Evolutionary conservation across 805 yeast genomes (phyloP).

Genomic region (Candida corydali): DNA sequence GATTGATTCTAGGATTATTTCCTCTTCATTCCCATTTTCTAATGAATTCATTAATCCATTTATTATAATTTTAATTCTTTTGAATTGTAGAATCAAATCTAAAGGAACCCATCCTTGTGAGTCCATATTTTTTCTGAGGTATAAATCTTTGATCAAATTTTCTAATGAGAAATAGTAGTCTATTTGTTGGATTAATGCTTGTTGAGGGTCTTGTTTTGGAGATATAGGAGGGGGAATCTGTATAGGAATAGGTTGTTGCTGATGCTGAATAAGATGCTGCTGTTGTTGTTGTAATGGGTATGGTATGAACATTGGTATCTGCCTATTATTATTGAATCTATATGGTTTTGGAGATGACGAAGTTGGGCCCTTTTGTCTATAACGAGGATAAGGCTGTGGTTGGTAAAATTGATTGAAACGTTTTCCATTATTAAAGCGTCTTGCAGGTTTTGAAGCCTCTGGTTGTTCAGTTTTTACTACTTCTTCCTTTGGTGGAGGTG

Average conservation of each 20-base stretch:
- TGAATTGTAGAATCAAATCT: conserved; percentile 59
- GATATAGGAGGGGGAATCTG: conserved; percentile 45
- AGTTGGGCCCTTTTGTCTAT: conserved; percentile 13
- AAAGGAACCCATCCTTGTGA: conserved; percentile 69
- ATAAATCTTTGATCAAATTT: conserved; percentile 81
- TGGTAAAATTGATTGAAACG: conserved; percentile 24
- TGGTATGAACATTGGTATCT: conserved; percentile 9
- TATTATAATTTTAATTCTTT: conserved; percentile 62
- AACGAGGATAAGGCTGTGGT: conserved; percentile 25
- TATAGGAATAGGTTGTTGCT: conserved; percentile 12
- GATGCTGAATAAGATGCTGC: not conserved
- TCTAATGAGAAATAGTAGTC: conserved; percentile 89
- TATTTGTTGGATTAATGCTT: conserved; percentile 55
- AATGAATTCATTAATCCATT: conserved; percentile 34
- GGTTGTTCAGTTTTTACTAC: conserved; percentile 12
- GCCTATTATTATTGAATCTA: conserved; percentile 3
- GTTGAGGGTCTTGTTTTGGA: conserved; percentile 42
- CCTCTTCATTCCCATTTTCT: conserved; percentile 21
- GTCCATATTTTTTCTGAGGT: conserved; percentile 77
- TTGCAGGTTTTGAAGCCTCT: conserved; percentile 4
- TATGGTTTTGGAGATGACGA: conserved; percentile 5
- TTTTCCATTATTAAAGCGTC: conserved; percentile 12
- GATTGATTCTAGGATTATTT: conserved; percentile 49
- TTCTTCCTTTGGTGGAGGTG: conserved; percentile 15
- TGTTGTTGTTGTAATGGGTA: conserved; percentile 11